These are phyloP conservation scores for Trichoderma koningii DNA, from an alignment of 2,329 filamentous ascomycete species.

Conservation along the genomic window DNA sequence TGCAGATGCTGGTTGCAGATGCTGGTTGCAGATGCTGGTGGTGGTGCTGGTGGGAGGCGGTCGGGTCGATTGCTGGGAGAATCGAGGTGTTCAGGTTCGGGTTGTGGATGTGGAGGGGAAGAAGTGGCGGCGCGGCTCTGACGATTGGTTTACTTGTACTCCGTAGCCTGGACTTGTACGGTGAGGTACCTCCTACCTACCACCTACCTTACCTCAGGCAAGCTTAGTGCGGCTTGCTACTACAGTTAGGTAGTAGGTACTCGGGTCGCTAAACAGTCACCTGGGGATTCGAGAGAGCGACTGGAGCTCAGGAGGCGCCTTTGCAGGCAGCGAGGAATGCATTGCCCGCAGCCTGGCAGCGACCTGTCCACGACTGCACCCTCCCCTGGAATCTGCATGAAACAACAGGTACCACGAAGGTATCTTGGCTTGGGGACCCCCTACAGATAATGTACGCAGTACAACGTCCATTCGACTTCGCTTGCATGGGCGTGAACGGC, in stretches of 20 bases:
- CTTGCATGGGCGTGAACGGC: neutral
- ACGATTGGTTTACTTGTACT: slow-evolving; percentile 18
- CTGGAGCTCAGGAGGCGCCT: slow-evolving; percentile 18
- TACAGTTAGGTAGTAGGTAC: neutral
- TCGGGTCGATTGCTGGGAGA: no score
- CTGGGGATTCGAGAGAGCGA: slow-evolving; percentile 11
- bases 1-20: neutral
- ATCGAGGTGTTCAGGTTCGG: neutral
- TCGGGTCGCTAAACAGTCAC: slow-evolving; percentile 26
- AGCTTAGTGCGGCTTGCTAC: neutral
- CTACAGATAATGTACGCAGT: no score
- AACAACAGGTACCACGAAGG: neutral
- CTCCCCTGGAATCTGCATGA: neutral
- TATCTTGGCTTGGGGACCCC: neutral
- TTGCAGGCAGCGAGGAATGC: slow-evolving; percentile 23
- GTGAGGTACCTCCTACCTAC: no score
- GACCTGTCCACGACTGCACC: neutral
- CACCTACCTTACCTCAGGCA: no score
- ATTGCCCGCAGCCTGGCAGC: slow-evolving; percentile 6
- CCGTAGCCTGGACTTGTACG: no score
- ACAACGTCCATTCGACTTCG: neutral
- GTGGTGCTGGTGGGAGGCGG: slow-evolving; percentile 12
- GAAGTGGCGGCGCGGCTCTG: slow-evolving; percentile 28
- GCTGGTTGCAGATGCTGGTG: slow-evolving; percentile 20
- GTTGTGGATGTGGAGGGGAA: slow-evolving; percentile 31